These are phyloP conservation scores for Kwoniella sp. DNA, from an alignment of 768 basidiomycete species.

Conservation along the genomic window DNA sequence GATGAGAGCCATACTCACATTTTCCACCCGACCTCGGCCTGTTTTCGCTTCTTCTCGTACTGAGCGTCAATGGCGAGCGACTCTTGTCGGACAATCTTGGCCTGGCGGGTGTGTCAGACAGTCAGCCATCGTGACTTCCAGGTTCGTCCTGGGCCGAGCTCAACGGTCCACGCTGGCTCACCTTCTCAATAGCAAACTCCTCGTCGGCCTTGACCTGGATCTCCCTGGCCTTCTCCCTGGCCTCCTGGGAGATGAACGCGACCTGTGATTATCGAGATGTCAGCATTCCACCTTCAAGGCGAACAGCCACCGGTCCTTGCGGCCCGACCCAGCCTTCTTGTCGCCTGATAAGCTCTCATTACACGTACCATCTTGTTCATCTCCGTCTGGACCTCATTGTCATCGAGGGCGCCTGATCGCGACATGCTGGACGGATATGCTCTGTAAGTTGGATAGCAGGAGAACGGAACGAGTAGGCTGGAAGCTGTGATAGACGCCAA, in stretches of 20 bases:
- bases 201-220: constrained; percentile 97
- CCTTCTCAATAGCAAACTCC: constrained; percentile 99
- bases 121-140: background rate
- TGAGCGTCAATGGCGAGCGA: constrained; percentile 88
- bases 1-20: constrained; percentile 61
- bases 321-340: background rate
- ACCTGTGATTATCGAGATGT: constrained; percentile 57
- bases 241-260: constrained; percentile 98
- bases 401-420: constrained; percentile 65
- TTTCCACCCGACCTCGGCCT: constrained; percentile 88
- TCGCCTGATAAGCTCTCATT: background rate
- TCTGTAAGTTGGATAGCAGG: too few relatives aligned
- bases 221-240: constrained; percentile 92
- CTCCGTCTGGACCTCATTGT: constrained; percentile 91
- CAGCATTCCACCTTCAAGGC: too few relatives aligned
- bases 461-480: too few relatives aligned
- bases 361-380: constrained; percentile 95
- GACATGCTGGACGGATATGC: constrained; percentile 58
- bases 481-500: too few relatives aligned
- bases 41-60: constrained; percentile 94
- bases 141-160: background rate
- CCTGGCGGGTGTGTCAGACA: constrained; percentile 55
- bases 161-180: constrained; percentile 19
- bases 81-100: constrained; percentile 95
- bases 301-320: background rate